These are phyloP conservation scores for Trichosporon sp. DNA, from an alignment of 1,284 basidiomycete species.

Conservation along the genomic window DNA sequence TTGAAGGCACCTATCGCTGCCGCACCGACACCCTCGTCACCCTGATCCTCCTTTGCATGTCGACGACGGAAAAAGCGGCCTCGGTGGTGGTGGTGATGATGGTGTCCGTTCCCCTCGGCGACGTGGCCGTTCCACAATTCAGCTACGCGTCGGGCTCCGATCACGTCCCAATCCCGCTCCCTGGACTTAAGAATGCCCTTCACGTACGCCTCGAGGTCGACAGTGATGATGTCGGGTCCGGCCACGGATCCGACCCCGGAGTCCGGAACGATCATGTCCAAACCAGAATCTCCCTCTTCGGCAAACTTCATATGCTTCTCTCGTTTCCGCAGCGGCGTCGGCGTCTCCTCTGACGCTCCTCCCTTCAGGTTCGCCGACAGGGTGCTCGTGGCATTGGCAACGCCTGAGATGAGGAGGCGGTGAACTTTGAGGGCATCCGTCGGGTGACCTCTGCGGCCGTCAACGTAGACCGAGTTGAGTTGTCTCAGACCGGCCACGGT, in stretches of 20 bases:
- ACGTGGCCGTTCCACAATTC: conserved; percentile 37
- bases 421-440: conserved; percentile 39
- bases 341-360: conserved; percentile 25
- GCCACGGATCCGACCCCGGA: conserved; percentile 39
- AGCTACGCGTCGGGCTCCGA: conserved; percentile 39
- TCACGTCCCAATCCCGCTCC: conserved; percentile 41
- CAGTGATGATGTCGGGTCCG: conserved; percentile 41
- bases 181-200: conserved; percentile 36
- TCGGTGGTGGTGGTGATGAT: not conserved
- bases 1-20: conserved; percentile 27
- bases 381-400: conserved; percentile 33
- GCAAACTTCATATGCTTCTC: conserved; percentile 36
- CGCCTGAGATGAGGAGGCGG: conserved; percentile 34
- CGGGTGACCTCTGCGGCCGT: conserved; percentile 27
- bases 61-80: conserved; percentile 8
- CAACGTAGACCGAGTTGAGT: conserved; percentile 29
- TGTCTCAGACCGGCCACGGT: conserved; percentile 28
- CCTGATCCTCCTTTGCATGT: conserved; percentile 2
- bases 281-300: conserved; percentile 21
- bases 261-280: conserved; percentile 35
- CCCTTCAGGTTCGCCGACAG: conserved; percentile 39
- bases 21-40: conserved; percentile 16
- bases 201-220: conserved; percentile 41
- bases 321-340: conserved; percentile 31
- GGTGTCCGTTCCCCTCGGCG: conserved; percentile 7